Evolutionary conservation across 768 basidiomycete genomes (phyloP), one percentile per base, ranked within the genome.

Genomic region (Psilocybe cyanescens): DNA sequence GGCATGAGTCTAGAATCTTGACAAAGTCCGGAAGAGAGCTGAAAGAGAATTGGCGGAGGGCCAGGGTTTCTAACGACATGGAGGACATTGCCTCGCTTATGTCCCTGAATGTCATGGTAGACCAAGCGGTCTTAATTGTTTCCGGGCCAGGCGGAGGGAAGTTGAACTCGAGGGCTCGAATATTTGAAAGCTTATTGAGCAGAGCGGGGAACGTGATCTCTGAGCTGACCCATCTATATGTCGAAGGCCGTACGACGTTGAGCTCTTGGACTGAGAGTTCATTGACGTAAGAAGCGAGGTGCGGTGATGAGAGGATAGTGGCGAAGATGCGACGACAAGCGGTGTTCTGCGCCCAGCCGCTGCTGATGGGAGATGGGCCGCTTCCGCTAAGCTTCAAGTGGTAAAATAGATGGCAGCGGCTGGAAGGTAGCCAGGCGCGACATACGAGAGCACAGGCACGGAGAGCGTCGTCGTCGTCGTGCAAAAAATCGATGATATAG

Each of bases 401-500:
- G 30, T 66, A 56, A 57, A 72, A 72, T 31, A 74, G 63, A 56
- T 71, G 70, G 50, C 46, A 60, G 30, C 72, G 69, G 55, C 67
- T 69, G 24, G 66, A 53, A 37, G 66, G 66, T 9, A 71, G 60
- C 73, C 71, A 75, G n/a, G 63, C 57, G 17, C 60, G 67, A 37
- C 68, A 69, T 19, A 73, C 72, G 24, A 70, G 66, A 24, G 70
- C 63, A 57, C 70, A 72, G 9, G 69, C 60, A 19, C 67, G 58
- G 17, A 74, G 67, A 16, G 71, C 54, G n/a, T 30, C 28, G 3
- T 64, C 59, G 35, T 70, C 67, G 49, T 70, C 69, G 55, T 71
- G 69, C 14, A 75, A 57, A 56, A 72, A 73, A 31, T 69, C 71
- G 57, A 75, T 70, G 44, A 75, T 71, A 56, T 68, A 60, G 56